Conservation (phyloP, 257 asterid genomes). For the Plantago major region DNA sequence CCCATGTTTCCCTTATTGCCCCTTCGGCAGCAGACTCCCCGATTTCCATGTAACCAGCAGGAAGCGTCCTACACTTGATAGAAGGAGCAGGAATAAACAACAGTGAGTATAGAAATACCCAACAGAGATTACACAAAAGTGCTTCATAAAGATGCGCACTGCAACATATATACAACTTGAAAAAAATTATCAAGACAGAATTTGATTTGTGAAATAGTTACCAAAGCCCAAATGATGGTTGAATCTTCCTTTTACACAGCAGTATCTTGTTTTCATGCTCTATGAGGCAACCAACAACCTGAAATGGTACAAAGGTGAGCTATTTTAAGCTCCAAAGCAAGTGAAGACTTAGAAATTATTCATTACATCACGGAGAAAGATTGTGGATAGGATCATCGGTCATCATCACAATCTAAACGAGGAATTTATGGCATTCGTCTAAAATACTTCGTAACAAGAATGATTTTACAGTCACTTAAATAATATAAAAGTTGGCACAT, state of each 20-base stretch:
- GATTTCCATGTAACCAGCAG: slow-evolving; percentile 97
- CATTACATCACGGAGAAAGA: no score
- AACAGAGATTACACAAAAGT: not conserved
- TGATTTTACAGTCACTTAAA: no score
- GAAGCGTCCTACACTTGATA: slow-evolving; percentile 70
- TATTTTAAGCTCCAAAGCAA: no score
- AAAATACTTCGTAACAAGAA: no score
- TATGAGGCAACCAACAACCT: slow-evolving; percentile 96
- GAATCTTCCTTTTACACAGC: slow-evolving; percentile 82
- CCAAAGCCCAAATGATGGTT: slow-evolving; percentile 96
- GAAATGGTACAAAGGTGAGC: not conserved
- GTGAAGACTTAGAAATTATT: no score
- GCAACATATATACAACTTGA: not conserved
- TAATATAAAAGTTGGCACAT: no score
- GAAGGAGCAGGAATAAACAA: not conserved
- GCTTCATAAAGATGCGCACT: no score
- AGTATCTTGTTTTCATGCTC: slow-evolving; percentile 90
- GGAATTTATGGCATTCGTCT: no score
- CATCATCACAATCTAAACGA: no score
- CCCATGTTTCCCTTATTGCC: slow-evolving; percentile 91
- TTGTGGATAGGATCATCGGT: no score
- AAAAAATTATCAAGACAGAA: slow-evolving; percentile 2
- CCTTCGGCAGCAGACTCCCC: slow-evolving; percentile 95
- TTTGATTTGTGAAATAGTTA: slow-evolving; percentile 29
- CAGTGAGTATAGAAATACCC: not conserved